These are phyloP conservation scores for Mycena venus DNA, from an alignment of 768 basidiomycete genomes.

Conservation along the genomic window DNA sequence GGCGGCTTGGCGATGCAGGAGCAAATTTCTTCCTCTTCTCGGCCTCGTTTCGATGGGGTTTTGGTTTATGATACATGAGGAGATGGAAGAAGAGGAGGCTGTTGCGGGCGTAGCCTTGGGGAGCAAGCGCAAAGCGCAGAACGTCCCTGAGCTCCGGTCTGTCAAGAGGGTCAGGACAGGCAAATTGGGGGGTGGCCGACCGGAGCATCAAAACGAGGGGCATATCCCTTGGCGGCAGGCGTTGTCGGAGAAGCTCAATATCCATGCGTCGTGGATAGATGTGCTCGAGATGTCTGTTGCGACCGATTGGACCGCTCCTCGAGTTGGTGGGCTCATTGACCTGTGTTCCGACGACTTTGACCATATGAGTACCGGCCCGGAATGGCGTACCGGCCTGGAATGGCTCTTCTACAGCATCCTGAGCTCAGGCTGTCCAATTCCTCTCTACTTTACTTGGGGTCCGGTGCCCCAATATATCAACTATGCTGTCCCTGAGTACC, in stretches of 20 bases:
- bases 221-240: neutral
- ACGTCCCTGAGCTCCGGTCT: neutral
- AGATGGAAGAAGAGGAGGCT: neutral
- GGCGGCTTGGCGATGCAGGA: neutral
- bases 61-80: neutral
- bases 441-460: neutral
- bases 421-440: neutral
- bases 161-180: neutral
- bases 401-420: neutral
- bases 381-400: neutral
- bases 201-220: neutral
- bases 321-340: neutral
- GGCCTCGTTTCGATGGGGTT: neutral
- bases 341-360: neutral
- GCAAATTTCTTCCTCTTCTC: neutral
- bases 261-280: neutral
- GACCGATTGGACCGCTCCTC: neutral
- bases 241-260: neutral
- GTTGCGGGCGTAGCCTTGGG: neutral
- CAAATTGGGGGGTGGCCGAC: neutral
- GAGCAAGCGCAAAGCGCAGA: neutral
- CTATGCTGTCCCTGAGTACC: neutral
- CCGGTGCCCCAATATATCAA: neutral
- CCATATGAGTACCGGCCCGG: too few relatives aligned
- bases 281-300: neutral